Percentiles rank a stretch among this genome's conserved stretches.
Evolutionary conservation across 495 filamentous ascomycete species (phyloP).

Genomic region (Patellaria atrata): DNA sequence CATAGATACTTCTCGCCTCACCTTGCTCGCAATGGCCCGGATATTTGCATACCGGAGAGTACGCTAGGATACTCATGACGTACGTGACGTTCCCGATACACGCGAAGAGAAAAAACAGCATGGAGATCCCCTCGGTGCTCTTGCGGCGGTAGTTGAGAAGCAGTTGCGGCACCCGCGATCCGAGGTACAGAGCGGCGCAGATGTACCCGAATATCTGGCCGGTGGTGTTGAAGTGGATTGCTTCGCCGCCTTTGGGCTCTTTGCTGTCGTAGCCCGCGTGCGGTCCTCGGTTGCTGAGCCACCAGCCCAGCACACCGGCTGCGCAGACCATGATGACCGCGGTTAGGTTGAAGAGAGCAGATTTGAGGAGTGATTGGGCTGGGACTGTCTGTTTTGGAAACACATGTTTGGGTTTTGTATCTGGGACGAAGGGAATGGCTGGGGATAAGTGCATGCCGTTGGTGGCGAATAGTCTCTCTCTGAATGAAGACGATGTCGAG

Average conservation of each 20-base stretch:
- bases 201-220: slow-evolving; percentile 40
- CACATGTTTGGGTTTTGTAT: background rate
- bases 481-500: slow-evolving; percentile 21
- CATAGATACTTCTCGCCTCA: slow-evolving; percentile 47
- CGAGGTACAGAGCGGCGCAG: slow-evolving; percentile 68
- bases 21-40: slow-evolving; percentile 34
- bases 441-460: slow-evolving; percentile 64
- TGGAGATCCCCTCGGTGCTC: slow-evolving; percentile 75
- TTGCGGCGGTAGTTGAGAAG: slow-evolving; percentile 81
- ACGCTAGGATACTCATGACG: slow-evolving; percentile 80
- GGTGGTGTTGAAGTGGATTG: slow-evolving; percentile 50
- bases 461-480: slow-evolving; percentile 34
- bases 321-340: slow-evolving; percentile 65
- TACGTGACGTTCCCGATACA: slow-evolving; percentile 90
- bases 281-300: slow-evolving; percentile 38
- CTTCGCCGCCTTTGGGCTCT: slow-evolving; percentile 12
- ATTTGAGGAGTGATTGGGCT: slow-evolving; percentile 31
- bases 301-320: slow-evolving; percentile 79
- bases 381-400: slow-evolving; percentile 29
- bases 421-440: slow-evolving; percentile 45
- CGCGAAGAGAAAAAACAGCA: slow-evolving; percentile 93
- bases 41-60: slow-evolving; percentile 44
- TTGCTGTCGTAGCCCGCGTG: slow-evolving; percentile 10
- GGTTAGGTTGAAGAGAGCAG: slow-evolving; percentile 52
- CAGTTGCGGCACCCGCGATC: slow-evolving; percentile 74